These are phyloP conservation scores for Fagus sylvatica DNA, from an alignment of 306 rosid species.

Conservation along the genomic window DNA sequence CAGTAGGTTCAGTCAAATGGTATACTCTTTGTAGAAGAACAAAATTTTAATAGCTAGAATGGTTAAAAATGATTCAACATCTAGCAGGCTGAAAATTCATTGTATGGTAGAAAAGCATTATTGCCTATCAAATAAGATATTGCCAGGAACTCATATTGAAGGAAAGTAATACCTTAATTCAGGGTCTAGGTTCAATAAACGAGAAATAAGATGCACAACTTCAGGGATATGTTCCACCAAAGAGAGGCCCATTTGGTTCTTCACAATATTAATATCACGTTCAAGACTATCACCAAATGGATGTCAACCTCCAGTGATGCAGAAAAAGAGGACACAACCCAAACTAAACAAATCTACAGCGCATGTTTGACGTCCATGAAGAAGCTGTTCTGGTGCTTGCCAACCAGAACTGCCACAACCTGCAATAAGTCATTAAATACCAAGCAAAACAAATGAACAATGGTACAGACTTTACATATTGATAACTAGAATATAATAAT, in stretches of 20 bases:
- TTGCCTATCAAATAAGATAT: not conserved
- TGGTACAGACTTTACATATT: not conserved
- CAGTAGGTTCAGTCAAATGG: not conserved
- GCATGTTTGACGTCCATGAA: slow-evolving; percentile 80
- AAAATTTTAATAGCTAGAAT: not conserved
- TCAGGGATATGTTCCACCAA: slow-evolving; percentile 71
- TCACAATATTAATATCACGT: slow-evolving; percentile 80
- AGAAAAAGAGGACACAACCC: slow-evolving; percentile 80
- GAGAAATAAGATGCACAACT: slow-evolving; percentile 69
- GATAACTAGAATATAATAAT: not conserved
- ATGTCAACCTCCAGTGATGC: slow-evolving; percentile 82
- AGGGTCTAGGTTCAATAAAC: slow-evolving; percentile 56
- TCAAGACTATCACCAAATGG: slow-evolving; percentile 86
- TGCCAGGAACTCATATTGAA: slow-evolving; percentile 4
- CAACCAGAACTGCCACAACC: slow-evolving; percentile 97
- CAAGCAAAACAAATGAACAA: not conserved
- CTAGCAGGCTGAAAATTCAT: not conserved
- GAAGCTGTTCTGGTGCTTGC: slow-evolving; percentile 94
- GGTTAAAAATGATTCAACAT: not conserved
- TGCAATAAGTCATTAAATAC: slow-evolving; percentile 23
- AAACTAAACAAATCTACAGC: slow-evolving; percentile 87
- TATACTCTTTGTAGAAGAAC: not conserved
- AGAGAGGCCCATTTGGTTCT: slow-evolving; percentile 56
- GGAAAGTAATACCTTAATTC: slow-evolving; percentile 45
- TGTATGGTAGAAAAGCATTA: not conserved